phyloP scores from a whole-genome alignment of 306 rosid genomes.

The Quercus aquifolioides region DNA sequence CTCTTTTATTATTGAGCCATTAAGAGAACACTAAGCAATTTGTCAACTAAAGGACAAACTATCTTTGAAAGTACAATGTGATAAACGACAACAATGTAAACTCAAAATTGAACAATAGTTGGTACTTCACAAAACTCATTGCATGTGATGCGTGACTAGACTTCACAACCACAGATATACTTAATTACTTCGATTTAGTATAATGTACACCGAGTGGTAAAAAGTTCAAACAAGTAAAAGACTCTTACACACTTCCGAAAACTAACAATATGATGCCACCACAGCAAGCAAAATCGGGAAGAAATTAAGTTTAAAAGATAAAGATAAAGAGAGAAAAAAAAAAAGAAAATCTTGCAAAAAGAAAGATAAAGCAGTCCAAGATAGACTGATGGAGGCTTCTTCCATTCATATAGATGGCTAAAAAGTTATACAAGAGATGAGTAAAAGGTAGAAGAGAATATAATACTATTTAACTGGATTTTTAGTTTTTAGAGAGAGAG shows the following conservation, averaged over 20 bases:
- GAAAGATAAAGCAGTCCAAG: conserved; percentile 32
- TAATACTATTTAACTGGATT: conserved; percentile 24
- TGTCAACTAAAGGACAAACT: not conserved
- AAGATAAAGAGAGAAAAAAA: conserved; percentile 10
- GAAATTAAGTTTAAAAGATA: conserved; percentile 17
- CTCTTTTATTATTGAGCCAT: not conserved
- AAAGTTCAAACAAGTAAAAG: not conserved
- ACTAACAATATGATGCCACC: conserved; percentile 14
- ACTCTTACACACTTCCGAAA: not conserved
- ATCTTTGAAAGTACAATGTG: not conserved
- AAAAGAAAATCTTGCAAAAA: conserved; percentile 13
- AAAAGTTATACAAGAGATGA: conserved; percentile 25
- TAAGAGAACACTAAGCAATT: not conserved
- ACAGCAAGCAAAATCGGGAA: conserved; percentile 12
- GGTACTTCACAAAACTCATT: not conserved
- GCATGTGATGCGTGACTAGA: not conserved
- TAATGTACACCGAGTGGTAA: not conserved
- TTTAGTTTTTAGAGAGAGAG: conserved; percentile 13
- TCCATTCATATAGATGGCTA: conserved; percentile 34
- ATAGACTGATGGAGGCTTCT: conserved; percentile 36
- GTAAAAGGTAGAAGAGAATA: conserved; percentile 29
- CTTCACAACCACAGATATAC: not conserved
- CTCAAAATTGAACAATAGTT: not conserved
- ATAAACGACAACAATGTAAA: not conserved
- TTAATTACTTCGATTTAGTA: not conserved